Percentiles rank a stretch among this genome's conserved stretches.
Evolutionary conservation across 2,329 filamentous ascomycete species (phyloP).

Genomic region (Paraconiothyrium sp.): DNA sequence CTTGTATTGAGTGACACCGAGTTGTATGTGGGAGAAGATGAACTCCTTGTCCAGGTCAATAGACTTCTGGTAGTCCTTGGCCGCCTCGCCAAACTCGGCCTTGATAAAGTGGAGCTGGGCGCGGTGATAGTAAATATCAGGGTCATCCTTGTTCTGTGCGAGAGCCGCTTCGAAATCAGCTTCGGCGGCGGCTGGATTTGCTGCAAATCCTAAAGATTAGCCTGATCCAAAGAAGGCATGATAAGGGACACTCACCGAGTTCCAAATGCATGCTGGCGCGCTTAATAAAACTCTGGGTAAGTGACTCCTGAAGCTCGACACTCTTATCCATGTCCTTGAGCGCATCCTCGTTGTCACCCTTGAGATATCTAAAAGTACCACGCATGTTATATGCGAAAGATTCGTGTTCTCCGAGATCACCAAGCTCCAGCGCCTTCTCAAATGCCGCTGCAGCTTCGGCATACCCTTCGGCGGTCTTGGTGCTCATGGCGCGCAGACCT

Average conservation of each 20-base stretch:
- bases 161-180: slow-evolving; percentile 88
- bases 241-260: slow-evolving; percentile 67
- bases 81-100: slow-evolving; percentile 88
- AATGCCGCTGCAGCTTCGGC: slow-evolving; percentile 87
- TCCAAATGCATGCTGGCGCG: slow-evolving; percentile 97
- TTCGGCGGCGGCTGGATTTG: slow-evolving; percentile 85
- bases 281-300: slow-evolving; percentile 99
- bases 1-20: slow-evolving; percentile 99
- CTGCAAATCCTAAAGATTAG: slow-evolving; percentile 52
- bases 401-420: slow-evolving; percentile 82
- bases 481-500: slow-evolving; percentile 80
- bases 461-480: slow-evolving; percentile 91
- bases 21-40: slow-evolving; percentile 99
- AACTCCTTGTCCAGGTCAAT: slow-evolving; percentile 96
- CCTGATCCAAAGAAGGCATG: neutral
- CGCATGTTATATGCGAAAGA: slow-evolving; percentile 96
- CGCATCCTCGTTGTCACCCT: slow-evolving; percentile 85
- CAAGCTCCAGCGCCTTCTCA: slow-evolving; percentile 84
- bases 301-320: slow-evolving; percentile 83
- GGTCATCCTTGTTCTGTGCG: slow-evolving; percentile 84
- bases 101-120: slow-evolving; percentile 99
- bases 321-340: slow-evolving; percentile 89
- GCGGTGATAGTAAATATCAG: slow-evolving; percentile 98
- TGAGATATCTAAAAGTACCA: slow-evolving; percentile 92
- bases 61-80: slow-evolving; percentile 99